Conservation (phyloP, 139 green algal genomes). For the Coelastrella sp. region DNA sequence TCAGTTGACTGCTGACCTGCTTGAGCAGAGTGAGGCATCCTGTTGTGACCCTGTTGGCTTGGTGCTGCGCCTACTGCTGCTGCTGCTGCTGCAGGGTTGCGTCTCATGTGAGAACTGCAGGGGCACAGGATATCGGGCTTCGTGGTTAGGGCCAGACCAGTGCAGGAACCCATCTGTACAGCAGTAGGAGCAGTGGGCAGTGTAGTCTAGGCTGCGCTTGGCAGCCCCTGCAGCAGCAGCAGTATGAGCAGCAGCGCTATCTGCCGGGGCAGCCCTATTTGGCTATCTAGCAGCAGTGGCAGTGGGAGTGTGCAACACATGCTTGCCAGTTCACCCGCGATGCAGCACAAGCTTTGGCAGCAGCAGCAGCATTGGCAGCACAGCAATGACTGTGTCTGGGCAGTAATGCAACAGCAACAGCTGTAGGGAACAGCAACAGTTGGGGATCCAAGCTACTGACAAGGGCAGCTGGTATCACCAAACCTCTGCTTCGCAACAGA, state of each 20-base stretch:
- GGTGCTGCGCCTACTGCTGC: background rate
- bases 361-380: background rate
- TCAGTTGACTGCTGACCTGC: background rate
- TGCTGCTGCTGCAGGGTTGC: slow-evolving; percentile 45
- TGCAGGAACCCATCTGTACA: slow-evolving; percentile 20
- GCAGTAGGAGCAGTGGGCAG: background rate
- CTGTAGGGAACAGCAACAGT: background rate
- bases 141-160: slow-evolving; percentile 46
- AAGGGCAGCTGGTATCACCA: too few relatives aligned
- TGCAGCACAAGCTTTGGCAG: too few relatives aligned
- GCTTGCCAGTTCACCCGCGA: too few relatives aligned
- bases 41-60: background rate
- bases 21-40: background rate
- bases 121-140: slow-evolving; percentile 58
- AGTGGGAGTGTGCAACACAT: too few relatives aligned
- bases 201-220: too few relatives aligned
- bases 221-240: background rate
- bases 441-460: background rate
- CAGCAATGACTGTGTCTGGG: background rate
- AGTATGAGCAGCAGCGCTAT: background rate
- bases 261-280: background rate
- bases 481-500: too few relatives aligned
- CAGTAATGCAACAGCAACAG: background rate
- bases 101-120: slow-evolving; percentile 54
- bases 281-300: background rate